These are phyloP conservation scores for Candida adriatica DNA, from an alignment of 805 yeast species.

Conservation along the genomic window DNA sequence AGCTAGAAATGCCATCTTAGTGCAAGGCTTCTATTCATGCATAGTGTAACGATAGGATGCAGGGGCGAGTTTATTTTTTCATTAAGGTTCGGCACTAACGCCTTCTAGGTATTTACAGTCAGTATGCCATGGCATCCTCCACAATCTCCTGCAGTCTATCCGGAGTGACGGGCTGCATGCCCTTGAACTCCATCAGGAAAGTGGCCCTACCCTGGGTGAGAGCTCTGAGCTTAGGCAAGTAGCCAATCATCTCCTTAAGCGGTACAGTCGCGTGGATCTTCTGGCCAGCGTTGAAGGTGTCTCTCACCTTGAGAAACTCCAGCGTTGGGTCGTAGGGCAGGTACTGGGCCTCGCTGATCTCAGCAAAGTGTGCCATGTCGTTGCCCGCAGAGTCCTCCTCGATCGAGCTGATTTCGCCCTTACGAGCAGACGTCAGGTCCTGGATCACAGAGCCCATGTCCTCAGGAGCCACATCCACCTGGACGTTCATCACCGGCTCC, in stretches of 20 bases:
- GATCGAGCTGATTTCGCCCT: conserved; percentile 65
- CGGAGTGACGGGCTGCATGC: conserved; percentile 60
- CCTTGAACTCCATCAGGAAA: conserved; percentile 69
- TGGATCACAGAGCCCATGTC: conserved; percentile 80
- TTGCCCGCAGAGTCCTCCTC: conserved; percentile 50
- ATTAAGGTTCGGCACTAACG: too few species aligned
- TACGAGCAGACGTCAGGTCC: conserved; percentile 73
- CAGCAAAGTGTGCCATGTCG: conserved; percentile 39
- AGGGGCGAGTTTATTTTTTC: too few species aligned
- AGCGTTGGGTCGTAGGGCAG: conserved; percentile 74
- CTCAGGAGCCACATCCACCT: conserved; percentile 58
- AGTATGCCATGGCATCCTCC: too few species aligned
- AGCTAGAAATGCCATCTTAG: too few species aligned
- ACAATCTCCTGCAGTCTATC: conserved; percentile 39
- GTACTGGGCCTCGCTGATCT: conserved; percentile 55
- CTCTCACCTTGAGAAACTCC: conserved; percentile 20
- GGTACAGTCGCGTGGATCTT: conserved; percentile 77
- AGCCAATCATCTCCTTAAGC: conserved; percentile 84
- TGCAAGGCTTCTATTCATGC: too few species aligned
- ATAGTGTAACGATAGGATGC: too few species aligned
- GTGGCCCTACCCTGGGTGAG: conserved; percentile 86
- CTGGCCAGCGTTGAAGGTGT: conserved; percentile 29
- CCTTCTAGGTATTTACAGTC: too few species aligned
- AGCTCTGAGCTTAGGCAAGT: conserved; percentile 67
- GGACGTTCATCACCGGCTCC: conserved; percentile 85